These are phyloP conservation scores for Candida silvicultrix DNA, from an alignment of 805 yeast species.

Conservation along the genomic window DNA sequence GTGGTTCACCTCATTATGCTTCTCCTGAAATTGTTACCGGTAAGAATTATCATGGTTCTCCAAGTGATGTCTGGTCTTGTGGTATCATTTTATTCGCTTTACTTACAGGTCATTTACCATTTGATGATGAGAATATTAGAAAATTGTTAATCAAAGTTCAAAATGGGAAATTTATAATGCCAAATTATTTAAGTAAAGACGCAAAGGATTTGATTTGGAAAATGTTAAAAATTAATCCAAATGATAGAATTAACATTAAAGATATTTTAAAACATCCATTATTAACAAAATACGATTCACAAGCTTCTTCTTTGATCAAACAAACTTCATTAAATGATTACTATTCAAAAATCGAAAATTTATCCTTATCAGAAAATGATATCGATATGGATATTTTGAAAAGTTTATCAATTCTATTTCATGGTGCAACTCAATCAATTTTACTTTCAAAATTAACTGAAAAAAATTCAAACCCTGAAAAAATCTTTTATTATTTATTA, in stretches of 20 bases:
- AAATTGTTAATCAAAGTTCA: conserved; percentile 85
- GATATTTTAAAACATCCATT: conserved; percentile 80
- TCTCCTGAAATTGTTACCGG: conserved; percentile 98
- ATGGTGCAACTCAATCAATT: conserved; percentile 55
- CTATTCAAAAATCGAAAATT: conserved; percentile 32
- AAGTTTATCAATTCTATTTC: conserved; percentile 75
- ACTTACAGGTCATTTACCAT: conserved; percentile 91
- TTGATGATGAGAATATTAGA: conserved; percentile 93
- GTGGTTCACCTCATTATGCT: conserved; percentile 98
- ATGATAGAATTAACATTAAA: conserved; percentile 67
- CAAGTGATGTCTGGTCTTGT: conserved; percentile 97
- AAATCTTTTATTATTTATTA: conserved; percentile 71
- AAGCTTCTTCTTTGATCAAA: conserved; percentile 22
- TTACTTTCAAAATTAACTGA: conserved; percentile 49
- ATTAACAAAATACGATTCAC: conserved; percentile 60
- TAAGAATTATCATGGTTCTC: conserved; percentile 90
- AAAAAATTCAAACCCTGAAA: conserved; percentile 62
- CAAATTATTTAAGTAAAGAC: conserved; percentile 68
- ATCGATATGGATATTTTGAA: conserved; percentile 71
- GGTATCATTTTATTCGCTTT: conserved; percentile 93
- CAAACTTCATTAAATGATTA: conserved; percentile 23
- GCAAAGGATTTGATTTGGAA: conserved; percentile 79
- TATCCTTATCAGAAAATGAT: conserved; percentile 29
- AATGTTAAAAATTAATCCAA: conserved; percentile 82
- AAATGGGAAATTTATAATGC: conserved; percentile 81